These are phyloP conservation scores for Pseudodiploospora longispora DNA, from an alignment of 2,329 filamentous ascomycete species.

Conservation along the genomic window DNA sequence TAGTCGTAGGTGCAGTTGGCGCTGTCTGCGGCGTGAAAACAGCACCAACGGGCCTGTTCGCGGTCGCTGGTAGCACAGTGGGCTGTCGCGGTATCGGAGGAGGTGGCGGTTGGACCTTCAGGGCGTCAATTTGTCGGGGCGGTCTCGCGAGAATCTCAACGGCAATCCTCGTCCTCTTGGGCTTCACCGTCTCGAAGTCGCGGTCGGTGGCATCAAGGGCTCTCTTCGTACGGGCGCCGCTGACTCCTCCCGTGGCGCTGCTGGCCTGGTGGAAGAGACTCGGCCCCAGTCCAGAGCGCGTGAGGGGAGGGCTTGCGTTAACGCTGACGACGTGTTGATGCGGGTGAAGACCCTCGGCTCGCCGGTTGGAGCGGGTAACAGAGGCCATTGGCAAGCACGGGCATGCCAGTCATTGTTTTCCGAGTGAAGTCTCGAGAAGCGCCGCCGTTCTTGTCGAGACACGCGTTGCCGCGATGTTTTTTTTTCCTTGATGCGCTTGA, in stretches of 20 bases:
- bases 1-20: constrained; percentile 14
- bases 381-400: constrained; percentile 39
- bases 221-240: constrained; percentile 39
- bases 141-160: constrained; percentile 41
- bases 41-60: constrained; percentile 1
- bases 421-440: constrained; percentile 3
- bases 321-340: constrained; percentile 17
- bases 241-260: constrained; percentile 21
- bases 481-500: no score
- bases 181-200: constrained; percentile 35
- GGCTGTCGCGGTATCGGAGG: constrained; percentile 18
- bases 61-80: not conserved
- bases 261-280: constrained; percentile 7
- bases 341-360: constrained; percentile 38
- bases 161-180: constrained; percentile 44
- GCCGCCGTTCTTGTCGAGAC: constrained; percentile 8
- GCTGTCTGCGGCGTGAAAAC: constrained; percentile 3
- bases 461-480: constrained; percentile 10
- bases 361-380: constrained; percentile 42
- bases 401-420: constrained; percentile 30
- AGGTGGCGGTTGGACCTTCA: constrained; percentile 14
- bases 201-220: constrained; percentile 35
- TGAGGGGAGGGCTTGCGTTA: constrained; percentile 16
- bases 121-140: constrained; percentile 17
- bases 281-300: constrained; percentile 10